Conservation (phyloP, 345 rosid species). For the Sonneratia caseolaris region DNA sequence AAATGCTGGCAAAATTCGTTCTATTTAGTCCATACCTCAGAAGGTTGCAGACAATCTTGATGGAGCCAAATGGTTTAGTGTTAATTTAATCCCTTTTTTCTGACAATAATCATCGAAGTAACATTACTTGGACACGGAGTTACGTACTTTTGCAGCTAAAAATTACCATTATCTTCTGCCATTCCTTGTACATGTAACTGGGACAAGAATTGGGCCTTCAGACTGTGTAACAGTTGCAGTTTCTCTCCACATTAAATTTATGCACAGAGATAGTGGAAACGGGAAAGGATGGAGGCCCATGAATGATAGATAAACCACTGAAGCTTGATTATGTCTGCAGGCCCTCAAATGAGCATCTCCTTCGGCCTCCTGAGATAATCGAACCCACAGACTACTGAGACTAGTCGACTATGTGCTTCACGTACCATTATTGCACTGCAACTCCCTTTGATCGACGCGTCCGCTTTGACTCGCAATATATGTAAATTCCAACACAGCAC, state of each 20-base stretch:
- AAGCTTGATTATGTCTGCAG: conserved; percentile 75
- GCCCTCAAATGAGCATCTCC: conserved; percentile 85
- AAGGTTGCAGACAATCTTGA: background rate
- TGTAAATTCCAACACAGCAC: conserved; percentile 38
- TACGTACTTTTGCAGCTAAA: background rate
- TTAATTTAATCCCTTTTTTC: background rate
- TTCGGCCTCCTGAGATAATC: background rate
- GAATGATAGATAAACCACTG: conserved; percentile 73
- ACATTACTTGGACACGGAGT: too few species aligned
- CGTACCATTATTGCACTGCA: too few species aligned
- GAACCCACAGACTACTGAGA: too few species aligned
- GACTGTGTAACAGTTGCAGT: background rate
- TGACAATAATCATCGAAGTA: background rate
- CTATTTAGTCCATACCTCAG: background rate
- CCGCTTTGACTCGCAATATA: background rate
- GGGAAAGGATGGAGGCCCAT: conserved; percentile 66
- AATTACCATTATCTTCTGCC: background rate
- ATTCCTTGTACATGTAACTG: background rate
- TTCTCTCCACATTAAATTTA: background rate
- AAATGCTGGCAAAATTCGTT: background rate
- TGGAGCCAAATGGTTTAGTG: background rate
- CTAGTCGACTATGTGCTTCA: too few species aligned
- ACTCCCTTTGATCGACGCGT: too few species aligned
- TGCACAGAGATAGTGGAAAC: conserved; percentile 58
- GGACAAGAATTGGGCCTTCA: background rate